Percentiles rank a stretch among this genome's conserved stretches.
phyloP scores from a whole-genome alignment of 2,329 filamentous ascomycete species.

The Colletotrichum chlorophyti region DNA sequence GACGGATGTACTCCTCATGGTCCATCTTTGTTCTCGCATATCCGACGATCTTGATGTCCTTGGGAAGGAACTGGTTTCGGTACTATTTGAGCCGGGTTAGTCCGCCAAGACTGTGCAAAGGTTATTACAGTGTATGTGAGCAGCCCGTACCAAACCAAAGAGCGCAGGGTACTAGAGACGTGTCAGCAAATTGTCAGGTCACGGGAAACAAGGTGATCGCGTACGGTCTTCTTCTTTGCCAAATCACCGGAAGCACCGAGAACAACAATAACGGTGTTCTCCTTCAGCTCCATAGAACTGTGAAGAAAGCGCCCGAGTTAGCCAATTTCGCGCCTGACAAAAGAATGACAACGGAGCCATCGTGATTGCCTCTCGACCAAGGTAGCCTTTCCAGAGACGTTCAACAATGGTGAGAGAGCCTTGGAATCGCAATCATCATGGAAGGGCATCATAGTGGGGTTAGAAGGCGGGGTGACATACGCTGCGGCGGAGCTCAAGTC shows the following conservation, averaged over 20 bases:
- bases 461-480: constrained; percentile 31
- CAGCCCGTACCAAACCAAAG: constrained; percentile 86
- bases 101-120: not conserved
- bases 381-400: not conserved
- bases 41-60: constrained; percentile 95
- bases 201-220: constrained; percentile 3
- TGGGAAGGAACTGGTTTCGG: constrained; percentile 97
- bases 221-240: constrained; percentile 99
- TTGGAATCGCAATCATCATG: constrained; percentile 2
- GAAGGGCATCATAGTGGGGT: constrained; percentile 27
- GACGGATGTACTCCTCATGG: constrained; percentile 90
- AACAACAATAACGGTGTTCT: constrained; percentile 96
- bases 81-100: constrained; percentile 63
- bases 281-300: constrained; percentile 93
- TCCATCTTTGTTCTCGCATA: constrained; percentile 99
- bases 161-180: constrained; percentile 84
- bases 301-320: constrained; percentile 12
- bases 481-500: constrained; percentile 31
- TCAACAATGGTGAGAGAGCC: constrained; percentile 1
- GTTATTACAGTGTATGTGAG: not conserved
- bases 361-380: not conserved
- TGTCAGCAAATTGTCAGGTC: constrained; percentile 35
- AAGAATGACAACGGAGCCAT: not conserved
- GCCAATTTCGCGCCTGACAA: constrained; percentile 9
- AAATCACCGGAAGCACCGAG: constrained; percentile 96